phyloP scores from a whole-genome alignment of 495 filamentous ascomycete species.

The Pyrenula massariospora region DNA sequence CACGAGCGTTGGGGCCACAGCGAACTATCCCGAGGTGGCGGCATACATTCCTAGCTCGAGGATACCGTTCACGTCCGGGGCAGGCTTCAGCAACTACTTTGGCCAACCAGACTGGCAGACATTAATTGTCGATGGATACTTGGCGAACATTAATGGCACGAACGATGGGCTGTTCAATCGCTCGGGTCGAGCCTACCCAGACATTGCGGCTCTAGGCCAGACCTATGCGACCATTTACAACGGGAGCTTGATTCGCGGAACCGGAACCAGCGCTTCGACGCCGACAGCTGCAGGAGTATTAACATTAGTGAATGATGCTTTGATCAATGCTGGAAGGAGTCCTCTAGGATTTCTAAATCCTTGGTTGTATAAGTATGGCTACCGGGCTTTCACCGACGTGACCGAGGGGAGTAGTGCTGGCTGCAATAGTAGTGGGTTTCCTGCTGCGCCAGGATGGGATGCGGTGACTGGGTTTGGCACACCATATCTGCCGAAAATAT shows the following conservation, averaged over 20 bases:
- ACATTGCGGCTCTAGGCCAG: slow-evolving; percentile 52
- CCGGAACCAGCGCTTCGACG: slow-evolving; percentile 55
- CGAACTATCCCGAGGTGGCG: slow-evolving; percentile 43
- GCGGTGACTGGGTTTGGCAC: slow-evolving; percentile 49
- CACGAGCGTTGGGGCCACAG: slow-evolving; percentile 60
- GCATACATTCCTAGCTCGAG: slow-evolving; percentile 16
- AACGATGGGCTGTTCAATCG: slow-evolving; percentile 45
- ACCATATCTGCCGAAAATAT: slow-evolving; percentile 31
- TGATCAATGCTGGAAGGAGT: slow-evolving; percentile 38
- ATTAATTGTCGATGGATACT: slow-evolving; percentile 41
- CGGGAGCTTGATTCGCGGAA: slow-evolving; percentile 34
- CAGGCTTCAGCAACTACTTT: slow-evolving; percentile 59
- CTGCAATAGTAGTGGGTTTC: slow-evolving; percentile 33
- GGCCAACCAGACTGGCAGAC: slow-evolving; percentile 49
- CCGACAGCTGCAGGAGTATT: slow-evolving; percentile 54
- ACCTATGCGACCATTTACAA: slow-evolving; percentile 43
- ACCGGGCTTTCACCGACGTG: slow-evolving; percentile 51
- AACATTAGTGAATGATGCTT: slow-evolving; percentile 55
- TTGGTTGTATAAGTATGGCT: slow-evolving; percentile 49
- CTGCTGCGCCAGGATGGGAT: slow-evolving; percentile 46
- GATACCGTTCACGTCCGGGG: slow-evolving; percentile 42
- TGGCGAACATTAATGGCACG: slow-evolving; percentile 32
- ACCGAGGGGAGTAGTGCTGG: slow-evolving; percentile 45
- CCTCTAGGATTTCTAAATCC: slow-evolving; percentile 66
- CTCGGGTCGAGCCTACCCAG: slow-evolving; percentile 58